These are phyloP conservation scores for Paecilomyces dactylethromorphus DNA, from an alignment of 2,329 filamentous ascomycete genomes.

Conservation along the genomic window DNA sequence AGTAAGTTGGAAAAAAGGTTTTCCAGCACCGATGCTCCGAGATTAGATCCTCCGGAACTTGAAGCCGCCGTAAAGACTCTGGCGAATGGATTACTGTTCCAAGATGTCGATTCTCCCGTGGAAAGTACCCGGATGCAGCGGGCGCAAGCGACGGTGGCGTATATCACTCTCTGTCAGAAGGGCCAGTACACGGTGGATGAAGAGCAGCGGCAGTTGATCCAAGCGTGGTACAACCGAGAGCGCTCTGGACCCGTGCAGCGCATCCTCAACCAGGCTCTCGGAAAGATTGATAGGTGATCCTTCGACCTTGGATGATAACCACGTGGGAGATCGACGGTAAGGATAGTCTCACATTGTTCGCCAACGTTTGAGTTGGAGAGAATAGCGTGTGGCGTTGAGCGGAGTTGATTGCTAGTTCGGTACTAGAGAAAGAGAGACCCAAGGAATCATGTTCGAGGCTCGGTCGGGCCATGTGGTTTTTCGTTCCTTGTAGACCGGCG, in stretches of 20 bases:
- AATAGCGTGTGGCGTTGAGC: background rate
- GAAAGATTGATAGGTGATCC: conserved; percentile 2
- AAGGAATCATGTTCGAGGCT: background rate
- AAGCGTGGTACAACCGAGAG: conserved; percentile 31
- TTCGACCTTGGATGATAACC: background rate
- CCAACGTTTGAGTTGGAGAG: background rate
- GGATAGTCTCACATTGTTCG: background rate
- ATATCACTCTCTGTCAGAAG: conserved; percentile 20
- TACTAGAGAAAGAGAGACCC: background rate
- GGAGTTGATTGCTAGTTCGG: background rate
- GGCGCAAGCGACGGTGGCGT: conserved; percentile 28
- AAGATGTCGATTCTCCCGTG: conserved; percentile 26
- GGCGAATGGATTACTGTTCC: conserved; percentile 22
- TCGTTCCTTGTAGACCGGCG: background rate
- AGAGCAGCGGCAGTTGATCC: conserved; percentile 16
- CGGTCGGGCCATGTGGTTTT: background rate
- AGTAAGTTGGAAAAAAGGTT: conserved; percentile 20
- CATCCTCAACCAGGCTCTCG: conserved; percentile 25
- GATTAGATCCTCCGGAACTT: conserved; percentile 16
- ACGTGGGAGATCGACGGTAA: conserved; percentile 11
- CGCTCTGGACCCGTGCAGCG: conserved; percentile 31
- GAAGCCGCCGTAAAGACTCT: conserved; percentile 20
- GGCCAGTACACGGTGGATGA: conserved; percentile 13
- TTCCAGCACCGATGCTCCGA: conserved; percentile 6
- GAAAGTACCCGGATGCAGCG: conserved; percentile 32